Base-by-base conservation (phyloP, 2,329 filamentous ascomycete species). In the Pezicula carpinea region DNA sequence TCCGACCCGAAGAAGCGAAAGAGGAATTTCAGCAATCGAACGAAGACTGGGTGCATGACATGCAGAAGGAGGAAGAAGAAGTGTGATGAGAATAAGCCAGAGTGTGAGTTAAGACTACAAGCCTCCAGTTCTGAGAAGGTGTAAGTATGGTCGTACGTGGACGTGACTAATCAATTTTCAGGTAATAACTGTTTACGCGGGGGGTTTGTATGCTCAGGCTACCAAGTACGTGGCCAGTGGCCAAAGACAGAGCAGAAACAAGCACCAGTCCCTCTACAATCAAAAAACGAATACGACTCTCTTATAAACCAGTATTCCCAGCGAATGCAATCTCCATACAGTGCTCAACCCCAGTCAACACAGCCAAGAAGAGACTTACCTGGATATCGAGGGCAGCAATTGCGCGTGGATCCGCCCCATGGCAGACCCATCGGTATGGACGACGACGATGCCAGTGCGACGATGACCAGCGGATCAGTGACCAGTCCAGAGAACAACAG, bases 1-100 rank as follows among this genome's bases (percentile, higher is more conserved):
- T 76, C 76, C 5, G 80, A 84, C 55, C 73, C 77, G 4, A 86
- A 86, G 66, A 86, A 85, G 65, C 71, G 84, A 41, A 88, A 88
- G 67, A 76, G 85, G 33, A 88, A 89, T 61, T 97, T 96, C 62
- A 95, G 89, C 70, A 96, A 96, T 66, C 80, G 92, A 49, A 96
- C 92, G 17, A 97, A 97, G 70, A 96, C 91, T 8, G 90, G 91
- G 26, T 97, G 92, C 66, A 82, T 95, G 68, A 97, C 92, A 5
- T 97, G 92, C 65, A 79, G 92, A 50, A 81, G 82, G 63, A 80
- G 92, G 49, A 97, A 97, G 77, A 97, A 97, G 81, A 97, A 97
- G 69, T 97, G 93, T 63, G 92, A 97, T 64, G 93, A 97, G 71
- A 80, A 79, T 45, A 95, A 95, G 66, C 93, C 93, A 21, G 83